phyloP scores from a whole-genome alignment of 164 flowering plant species.

The Saururus chinensis region DNA sequence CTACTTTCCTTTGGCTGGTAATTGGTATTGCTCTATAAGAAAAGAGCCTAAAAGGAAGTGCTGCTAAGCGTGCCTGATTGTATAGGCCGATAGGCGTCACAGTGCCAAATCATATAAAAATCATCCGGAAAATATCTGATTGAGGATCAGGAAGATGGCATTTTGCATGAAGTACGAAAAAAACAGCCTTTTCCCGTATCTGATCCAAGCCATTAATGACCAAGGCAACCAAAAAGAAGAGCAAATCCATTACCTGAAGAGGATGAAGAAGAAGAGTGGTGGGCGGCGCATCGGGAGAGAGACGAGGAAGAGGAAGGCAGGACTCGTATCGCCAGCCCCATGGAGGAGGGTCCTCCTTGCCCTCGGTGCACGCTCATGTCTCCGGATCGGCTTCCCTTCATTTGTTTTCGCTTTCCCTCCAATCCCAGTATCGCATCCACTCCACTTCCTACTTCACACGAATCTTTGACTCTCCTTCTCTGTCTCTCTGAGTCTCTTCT shows the following conservation, averaged over 20 bases:
- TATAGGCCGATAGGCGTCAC: background rate
- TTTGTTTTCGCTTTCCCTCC: too few relatives aligned
- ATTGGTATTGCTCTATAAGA: too few relatives aligned
- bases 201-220: background rate
- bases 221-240: too few relatives aligned
- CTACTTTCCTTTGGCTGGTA: too few relatives aligned
- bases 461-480: too few relatives aligned
- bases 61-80: background rate
- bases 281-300: slow-evolving; percentile 4
- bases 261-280: slow-evolving; percentile 1
- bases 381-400: too few relatives aligned
- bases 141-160: background rate
- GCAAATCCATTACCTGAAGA: background rate
- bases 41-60: background rate
- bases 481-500: too few relatives aligned
- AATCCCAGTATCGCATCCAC: too few relatives aligned
- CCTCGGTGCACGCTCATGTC: too few relatives aligned
- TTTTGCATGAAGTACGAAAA: too few relatives aligned
- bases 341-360: too few relatives aligned
- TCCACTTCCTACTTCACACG: too few relatives aligned
- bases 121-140: background rate
- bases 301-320: slow-evolving; percentile 1
- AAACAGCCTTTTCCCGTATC: background rate
- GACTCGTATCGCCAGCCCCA: background rate
- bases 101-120: background rate